Conservation (phyloP, 306 rosid species). For the Sicyos baderoa region DNA sequence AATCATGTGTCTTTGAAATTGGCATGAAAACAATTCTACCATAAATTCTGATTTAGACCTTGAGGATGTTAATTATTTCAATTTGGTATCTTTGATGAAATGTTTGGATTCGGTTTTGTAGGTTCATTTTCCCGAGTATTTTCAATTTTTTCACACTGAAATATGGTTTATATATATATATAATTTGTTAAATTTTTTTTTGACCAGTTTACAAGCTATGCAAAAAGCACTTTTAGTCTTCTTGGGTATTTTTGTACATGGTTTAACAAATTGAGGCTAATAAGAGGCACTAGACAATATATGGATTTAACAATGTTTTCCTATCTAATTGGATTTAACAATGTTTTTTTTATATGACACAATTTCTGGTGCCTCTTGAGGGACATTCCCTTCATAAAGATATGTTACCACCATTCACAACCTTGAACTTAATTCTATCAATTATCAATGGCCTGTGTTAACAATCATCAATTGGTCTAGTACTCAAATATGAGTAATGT, state of each 20-base stretch:
- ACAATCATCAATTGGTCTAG: too few species aligned
- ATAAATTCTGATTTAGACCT: conserved; percentile 1
- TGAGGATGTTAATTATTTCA: not conserved
- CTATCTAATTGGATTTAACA: not conserved
- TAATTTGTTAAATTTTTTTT: not conserved
- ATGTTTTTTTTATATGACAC: not conserved
- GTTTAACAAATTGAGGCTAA: not conserved
- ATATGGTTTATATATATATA: too few species aligned
- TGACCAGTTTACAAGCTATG: not conserved
- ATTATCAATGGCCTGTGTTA: too few species aligned
- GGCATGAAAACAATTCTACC: conserved; percentile 4
- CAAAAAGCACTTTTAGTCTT: not conserved
- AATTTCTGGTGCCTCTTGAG: too few species aligned
- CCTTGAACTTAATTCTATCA: too few species aligned
- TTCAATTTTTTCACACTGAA: not conserved
- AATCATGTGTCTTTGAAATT: not conserved
- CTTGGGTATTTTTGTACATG: not conserved
- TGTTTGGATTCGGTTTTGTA: not conserved
- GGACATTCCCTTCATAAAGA: too few species aligned
- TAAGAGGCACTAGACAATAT: not conserved
- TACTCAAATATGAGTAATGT: too few species aligned
- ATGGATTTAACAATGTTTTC: not conserved
- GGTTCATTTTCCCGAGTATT: not conserved
- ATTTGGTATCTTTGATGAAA: not conserved
- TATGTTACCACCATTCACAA: too few species aligned